Base-by-base conservation (phyloP, 495 filamentous ascomycete genomes). In the Aspergillus indologenus region DNA sequence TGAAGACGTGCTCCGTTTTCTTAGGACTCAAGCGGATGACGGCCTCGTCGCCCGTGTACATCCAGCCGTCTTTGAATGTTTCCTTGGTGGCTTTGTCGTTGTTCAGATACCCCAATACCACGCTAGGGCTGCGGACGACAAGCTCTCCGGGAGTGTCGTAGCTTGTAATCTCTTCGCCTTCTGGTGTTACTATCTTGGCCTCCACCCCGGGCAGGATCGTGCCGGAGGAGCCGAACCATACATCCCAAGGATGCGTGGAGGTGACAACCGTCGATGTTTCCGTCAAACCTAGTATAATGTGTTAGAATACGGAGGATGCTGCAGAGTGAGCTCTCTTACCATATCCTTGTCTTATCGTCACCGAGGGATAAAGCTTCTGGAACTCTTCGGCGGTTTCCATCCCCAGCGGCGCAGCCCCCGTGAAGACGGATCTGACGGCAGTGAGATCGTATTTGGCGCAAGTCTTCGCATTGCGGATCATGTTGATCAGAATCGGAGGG, bases 41-140 rank as follows among this genome's bases (percentile, higher is more conserved):
- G 0, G 87, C 91, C 66, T 95, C 90, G 65, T 96, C 92, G 21
- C 92, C 92, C 0, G 92, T 96, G 20, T 81, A 81, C 81, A 96
- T 85, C 86, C 89, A 96, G 14, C 87, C 82, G 61, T 91, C 84
- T 64, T 81, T 81, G 59, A 89, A 96, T 0, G 91, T 90, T 65
- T 96, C 91, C 49, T 81, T 79, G 40, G 83, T 95, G 17, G 92
- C 92, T 63, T 87, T 86, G 22, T 89, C 86, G 64, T 96, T 96
- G 72, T 92, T 85, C 49, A 95, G 74, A 62, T 96, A 96, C 9
- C 92, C 92, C 3, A 94, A 70, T 1, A 89, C 86, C 20, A 95
- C 85, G 24, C 87, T 87, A 0, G 91, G 92, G 0, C 83, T 83
- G 71, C 87, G 86, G 3, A 93, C 79, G 3, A 90, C 77, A 23